phyloP scores from a whole-genome alignment of 768 basidiomycete species.

The Termitomyces sp. region DNA sequence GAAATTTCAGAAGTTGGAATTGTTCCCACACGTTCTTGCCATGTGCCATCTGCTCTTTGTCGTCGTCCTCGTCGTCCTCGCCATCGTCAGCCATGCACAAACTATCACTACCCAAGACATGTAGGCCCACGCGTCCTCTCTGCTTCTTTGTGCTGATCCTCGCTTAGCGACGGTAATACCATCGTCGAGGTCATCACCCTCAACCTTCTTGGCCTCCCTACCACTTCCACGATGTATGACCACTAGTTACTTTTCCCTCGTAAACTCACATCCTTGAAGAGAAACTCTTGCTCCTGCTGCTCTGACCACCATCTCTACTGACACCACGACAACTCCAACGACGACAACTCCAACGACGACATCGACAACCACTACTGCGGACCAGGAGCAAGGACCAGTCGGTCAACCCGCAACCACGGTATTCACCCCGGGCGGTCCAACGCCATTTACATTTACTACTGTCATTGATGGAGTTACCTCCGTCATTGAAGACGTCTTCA shows the following conservation, averaged over 20 bases:
- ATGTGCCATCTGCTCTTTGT: constrained; percentile 12
- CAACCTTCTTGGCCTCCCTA: constrained; percentile 4
- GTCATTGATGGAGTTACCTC: constrained; percentile 30
- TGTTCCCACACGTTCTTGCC: constrained; percentile 7
- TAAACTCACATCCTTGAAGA: constrained; percentile 6
- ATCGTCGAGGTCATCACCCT: constrained; percentile 36
- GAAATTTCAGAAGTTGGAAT: neutral
- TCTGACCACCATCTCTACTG: constrained; percentile 8
- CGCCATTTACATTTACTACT: constrained; percentile 47
- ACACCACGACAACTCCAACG: too few relatives aligned
- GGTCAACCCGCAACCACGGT: constrained; percentile 41
- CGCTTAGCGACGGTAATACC: constrained; percentile 36
- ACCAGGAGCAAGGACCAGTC: constrained; percentile 46
- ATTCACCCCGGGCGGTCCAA: constrained; percentile 36
- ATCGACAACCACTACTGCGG: constrained; percentile 14
- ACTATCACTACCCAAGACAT: constrained; percentile 38
- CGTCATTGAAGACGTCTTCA: constrained; percentile 30
- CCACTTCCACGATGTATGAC: constrained; percentile 14
- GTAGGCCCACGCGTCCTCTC: constrained; percentile 28
- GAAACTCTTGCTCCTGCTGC: constrained; percentile 14
- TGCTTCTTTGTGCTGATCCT: neutral
- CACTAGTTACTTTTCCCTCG: neutral
- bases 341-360: constrained; percentile 18
- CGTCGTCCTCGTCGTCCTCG: constrained; percentile 15
- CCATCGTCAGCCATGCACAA: constrained; percentile 30